Conservation (phyloP, 176 grass and related monocot genomes). For the Musa schizocarpa region DNA sequence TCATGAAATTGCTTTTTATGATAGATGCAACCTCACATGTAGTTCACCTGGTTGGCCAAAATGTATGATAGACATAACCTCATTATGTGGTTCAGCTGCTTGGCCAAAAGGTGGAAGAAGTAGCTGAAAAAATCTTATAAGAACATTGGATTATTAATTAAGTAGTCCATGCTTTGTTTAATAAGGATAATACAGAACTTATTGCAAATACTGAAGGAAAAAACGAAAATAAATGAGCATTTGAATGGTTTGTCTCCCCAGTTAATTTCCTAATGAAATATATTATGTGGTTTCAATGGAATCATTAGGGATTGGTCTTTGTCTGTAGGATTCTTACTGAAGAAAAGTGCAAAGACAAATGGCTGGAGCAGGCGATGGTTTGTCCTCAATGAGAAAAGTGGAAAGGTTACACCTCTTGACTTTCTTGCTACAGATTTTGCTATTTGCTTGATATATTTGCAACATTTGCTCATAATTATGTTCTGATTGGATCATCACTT, state of each 20-base stretch:
- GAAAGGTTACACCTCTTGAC: constrained; percentile 39
- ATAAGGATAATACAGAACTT: too few species aligned
- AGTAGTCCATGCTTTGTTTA: too few species aligned
- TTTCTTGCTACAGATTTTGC: not conserved
- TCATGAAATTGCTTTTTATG: not conserved
- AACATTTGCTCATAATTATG: not conserved
- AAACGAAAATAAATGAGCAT: too few species aligned
- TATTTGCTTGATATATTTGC: not conserved
- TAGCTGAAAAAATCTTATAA: too few species aligned
- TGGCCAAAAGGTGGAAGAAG: too few species aligned
- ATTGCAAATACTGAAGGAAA: too few species aligned
- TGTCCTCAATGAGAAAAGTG: constrained; percentile 82
- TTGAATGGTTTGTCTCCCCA: too few species aligned
- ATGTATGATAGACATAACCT: too few species aligned
- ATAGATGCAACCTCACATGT: not conserved
- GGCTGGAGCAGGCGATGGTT: constrained; percentile 86
- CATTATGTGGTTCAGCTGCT: too few species aligned
- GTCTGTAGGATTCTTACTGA: constrained; percentile 55
- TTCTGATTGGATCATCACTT: not conserved
- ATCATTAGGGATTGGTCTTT: constrained; percentile 13
- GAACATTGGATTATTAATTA: too few species aligned
- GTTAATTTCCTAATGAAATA: too few species aligned
- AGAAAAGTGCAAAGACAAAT: constrained; percentile 64
- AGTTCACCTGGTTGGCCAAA: too few species aligned
- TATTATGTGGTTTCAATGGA: not conserved